Conservation (phyloP, 495 filamentous ascomycete genomes). For the Lepidopterella palustris region DNA sequence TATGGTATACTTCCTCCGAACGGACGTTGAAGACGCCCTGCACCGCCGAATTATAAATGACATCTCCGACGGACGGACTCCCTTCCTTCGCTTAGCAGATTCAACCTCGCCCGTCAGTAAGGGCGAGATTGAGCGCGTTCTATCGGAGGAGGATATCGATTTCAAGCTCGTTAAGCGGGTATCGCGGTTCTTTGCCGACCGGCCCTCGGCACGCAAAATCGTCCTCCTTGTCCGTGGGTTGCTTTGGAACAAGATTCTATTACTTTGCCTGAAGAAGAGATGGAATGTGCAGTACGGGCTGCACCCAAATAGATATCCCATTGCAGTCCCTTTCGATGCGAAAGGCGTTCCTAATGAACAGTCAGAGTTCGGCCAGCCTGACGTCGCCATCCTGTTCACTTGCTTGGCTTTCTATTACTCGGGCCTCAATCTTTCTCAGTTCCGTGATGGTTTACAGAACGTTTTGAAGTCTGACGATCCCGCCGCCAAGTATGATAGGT, state of each 20-base stretch:
- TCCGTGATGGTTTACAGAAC: constrained; percentile 36
- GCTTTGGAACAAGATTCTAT: constrained; percentile 38
- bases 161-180: constrained; percentile 14
- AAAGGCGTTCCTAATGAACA: constrained; percentile 44
- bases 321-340: constrained; percentile 43
- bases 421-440: constrained; percentile 38
- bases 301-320: constrained; percentile 34
- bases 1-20: constrained; percentile 38
- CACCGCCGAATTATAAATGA: constrained; percentile 30
- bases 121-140: constrained; percentile 28
- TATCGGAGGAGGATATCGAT: constrained; percentile 26
- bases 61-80: constrained; percentile 30
- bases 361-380: constrained; percentile 49
- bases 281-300: constrained; percentile 45
- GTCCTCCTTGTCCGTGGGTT: constrained; percentile 40
- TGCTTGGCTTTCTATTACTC: constrained; percentile 48
- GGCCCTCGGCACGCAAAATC: constrained; percentile 30
- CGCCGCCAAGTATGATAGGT: constrained; percentile 43
- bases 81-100: constrained; percentile 32
- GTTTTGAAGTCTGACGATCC: constrained; percentile 48
- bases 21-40: constrained; percentile 36
- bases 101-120: constrained; percentile 15
- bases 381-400: constrained; percentile 49
- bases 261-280: constrained; percentile 37
- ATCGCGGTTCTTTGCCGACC: constrained; percentile 29